Base-by-base conservation (phyloP, 192 early-diverging fungal genomes). In the Dissophora globulifera region DNA sequence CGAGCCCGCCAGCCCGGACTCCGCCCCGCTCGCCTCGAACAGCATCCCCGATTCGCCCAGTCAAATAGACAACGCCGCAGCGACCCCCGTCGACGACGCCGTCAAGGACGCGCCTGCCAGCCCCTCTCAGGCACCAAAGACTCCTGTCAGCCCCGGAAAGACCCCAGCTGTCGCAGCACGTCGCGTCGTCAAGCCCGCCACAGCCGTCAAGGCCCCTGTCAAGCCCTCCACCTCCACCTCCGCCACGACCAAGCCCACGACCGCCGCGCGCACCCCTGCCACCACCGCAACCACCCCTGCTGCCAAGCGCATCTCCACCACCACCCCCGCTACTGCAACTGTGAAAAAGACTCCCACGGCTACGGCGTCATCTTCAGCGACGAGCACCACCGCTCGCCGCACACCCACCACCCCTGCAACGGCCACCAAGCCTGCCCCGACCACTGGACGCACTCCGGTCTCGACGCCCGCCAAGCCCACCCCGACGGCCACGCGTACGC, bases 131-230 rank as follows among this genome's bases (percentile, higher is more conserved):
- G 30, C 52, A 35, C 32, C 48, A 7, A 66, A 41, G 6, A 45
- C 47, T 16, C 69, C 69, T 15, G 22, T 52, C 12, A 62, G 59
- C 46, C 69, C 69, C 15, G 60, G 69, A n/a, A 62, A 48, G 30
- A 30, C 40, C 22, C 30, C 41, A 30, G 29, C 57, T 23, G 43
- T 48, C 22, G 62, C 70, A 19, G 69, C 69, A 22, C 69, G 69
- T 50, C 69, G 69, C 10, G 53, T 53, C 43, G 52, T 60, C 59
- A 71, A 62, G 53, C 33, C 45, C 19, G 19, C 49, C 15, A 16
- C 64, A 29, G 43, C 52, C 8, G 9, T 26, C 31, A 67, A 41
- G 62, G 27, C 62, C 5, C 52, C 62, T 9, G 30, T 35, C 20
- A 65, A 55, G 26, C 29, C 62, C 11, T 33, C 52, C 16, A 12